Percentiles rank a stretch among this genome's conserved stretches.
These are phyloP conservation scores for Suhomyces coccinellae DNA, from an alignment of 1,139 yeast genomes.

Conservation along the genomic window DNA sequence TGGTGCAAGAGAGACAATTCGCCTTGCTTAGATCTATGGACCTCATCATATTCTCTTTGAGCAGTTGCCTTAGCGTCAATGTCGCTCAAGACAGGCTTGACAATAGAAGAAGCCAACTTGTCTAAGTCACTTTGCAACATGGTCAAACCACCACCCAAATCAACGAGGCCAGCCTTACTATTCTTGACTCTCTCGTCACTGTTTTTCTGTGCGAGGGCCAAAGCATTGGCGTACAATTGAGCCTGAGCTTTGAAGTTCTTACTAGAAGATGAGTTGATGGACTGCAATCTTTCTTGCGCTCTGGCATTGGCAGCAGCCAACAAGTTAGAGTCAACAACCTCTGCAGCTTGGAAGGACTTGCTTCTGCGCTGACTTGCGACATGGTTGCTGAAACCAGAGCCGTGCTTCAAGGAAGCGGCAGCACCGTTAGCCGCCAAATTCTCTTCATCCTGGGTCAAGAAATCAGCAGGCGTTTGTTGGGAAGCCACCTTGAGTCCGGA, in stretches of 20 bases:
- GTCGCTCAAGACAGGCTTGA: constrained; percentile 81
- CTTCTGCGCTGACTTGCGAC: constrained; percentile 32
- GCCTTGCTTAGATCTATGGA: constrained; percentile 29
- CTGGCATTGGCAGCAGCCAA: constrained; percentile 61
- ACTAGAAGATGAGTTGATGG: constrained; percentile 34
- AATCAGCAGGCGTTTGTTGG: constrained; percentile 25
- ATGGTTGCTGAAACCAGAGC: constrained; percentile 27
- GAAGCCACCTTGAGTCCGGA: constrained; percentile 34
- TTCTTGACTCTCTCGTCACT: constrained; percentile 53
- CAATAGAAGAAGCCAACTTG: constrained; percentile 77
- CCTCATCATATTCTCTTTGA: constrained; percentile 65
- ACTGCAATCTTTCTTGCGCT: constrained; percentile 53
- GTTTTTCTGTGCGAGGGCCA: constrained; percentile 69
- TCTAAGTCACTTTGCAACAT: constrained; percentile 77
- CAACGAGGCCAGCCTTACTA: constrained; percentile 55
- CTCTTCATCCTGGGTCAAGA: constrained; percentile 31
- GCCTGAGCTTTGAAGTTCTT: constrained; percentile 46
- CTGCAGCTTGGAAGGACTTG: constrained; percentile 39
- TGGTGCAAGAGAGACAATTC: constrained; percentile 37
- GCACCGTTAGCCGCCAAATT: constrained; percentile 42
- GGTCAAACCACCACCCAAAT: constrained; percentile 87
- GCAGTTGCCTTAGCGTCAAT: constrained; percentile 68
- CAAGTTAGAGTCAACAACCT: constrained; percentile 55
- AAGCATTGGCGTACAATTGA: constrained; percentile 45
- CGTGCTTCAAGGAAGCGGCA: constrained; percentile 38